Conservation (phyloP, 1,284 basidiomycete genomes). For the Moniliophthora roreri region DNA sequence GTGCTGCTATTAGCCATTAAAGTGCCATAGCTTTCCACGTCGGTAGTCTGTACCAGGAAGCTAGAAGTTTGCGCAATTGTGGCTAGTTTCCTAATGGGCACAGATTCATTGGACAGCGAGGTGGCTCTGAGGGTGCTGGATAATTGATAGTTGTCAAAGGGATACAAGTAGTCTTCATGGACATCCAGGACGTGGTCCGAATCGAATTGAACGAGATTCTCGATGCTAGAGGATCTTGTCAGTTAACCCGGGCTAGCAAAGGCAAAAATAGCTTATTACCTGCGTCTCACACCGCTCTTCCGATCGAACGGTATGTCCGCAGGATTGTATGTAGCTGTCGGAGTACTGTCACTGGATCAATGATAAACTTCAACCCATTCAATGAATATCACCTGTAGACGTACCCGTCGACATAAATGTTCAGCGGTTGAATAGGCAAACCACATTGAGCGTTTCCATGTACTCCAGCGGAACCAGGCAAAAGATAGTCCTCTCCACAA, state of each 20-base stretch:
- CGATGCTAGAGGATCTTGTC: conserved; percentile 36
- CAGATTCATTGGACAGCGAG: conserved; percentile 32
- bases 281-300: conserved; percentile 38
- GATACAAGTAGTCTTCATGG: conserved; percentile 52
- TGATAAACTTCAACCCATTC: conserved; percentile 2
- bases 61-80: conserved; percentile 47
- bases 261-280: conserved; percentile 27
- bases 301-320: conserved; percentile 40
- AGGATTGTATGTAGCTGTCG: conserved; percentile 48
- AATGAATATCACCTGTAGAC: conserved; percentile 15
- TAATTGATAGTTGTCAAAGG: conserved; percentile 56
- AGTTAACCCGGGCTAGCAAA: neutral
- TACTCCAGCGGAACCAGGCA: conserved; percentile 48
- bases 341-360: conserved; percentile 29
- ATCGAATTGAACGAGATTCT: conserved; percentile 57
- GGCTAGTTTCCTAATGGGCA: conserved; percentile 43
- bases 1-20: conserved; percentile 14
- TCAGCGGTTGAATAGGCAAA: conserved; percentile 40
- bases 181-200: conserved; percentile 60
- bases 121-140: conserved; percentile 46
- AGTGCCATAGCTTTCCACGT: conserved; percentile 38
- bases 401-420: conserved; percentile 53
- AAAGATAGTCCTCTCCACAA: conserved; percentile 45
- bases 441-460: conserved; percentile 50
- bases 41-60: conserved; percentile 43